Percentiles rank a stretch among this genome's conserved stretches.
Conservation (phyloP, 108 stramenopile species). For the Discostella stelligeroides region DNA sequence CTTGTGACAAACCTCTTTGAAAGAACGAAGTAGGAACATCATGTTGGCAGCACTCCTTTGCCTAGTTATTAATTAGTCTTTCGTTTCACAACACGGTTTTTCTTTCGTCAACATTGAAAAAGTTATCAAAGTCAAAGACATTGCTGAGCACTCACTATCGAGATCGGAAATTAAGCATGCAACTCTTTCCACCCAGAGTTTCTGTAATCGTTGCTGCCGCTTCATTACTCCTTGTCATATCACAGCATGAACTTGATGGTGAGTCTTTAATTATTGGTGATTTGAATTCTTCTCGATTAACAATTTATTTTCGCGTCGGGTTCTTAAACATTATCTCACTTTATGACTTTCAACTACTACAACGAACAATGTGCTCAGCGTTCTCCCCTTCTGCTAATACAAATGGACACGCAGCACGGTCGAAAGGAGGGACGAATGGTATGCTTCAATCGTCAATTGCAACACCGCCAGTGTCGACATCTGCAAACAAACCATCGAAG, state of each 20-base stretch:
- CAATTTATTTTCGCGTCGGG: too few species aligned
- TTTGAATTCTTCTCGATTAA: too few species aligned
- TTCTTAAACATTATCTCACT: background rate
- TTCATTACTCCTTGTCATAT: background rate
- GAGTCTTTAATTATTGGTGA: too few species aligned
- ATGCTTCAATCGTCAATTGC: background rate
- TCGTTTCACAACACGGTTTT: too few species aligned
- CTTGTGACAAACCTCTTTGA: background rate
- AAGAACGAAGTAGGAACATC: background rate
- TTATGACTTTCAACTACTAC: background rate
- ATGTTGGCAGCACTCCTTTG: too few species aligned
- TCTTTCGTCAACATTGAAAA: too few species aligned
- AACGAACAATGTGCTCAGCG: background rate
- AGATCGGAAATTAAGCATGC: background rate
- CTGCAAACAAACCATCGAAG: background rate
- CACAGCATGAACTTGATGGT: conserved; percentile 5
- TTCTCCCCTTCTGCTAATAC: background rate
- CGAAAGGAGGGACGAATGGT: background rate
- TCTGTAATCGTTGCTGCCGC: background rate
- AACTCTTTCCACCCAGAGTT: background rate
- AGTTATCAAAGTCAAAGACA: too few species aligned
- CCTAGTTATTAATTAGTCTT: too few species aligned
- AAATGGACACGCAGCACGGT: background rate
- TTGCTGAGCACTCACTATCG: background rate
- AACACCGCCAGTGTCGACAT: background rate